These are phyloP conservation scores for Sonneratia caseolaris DNA, from an alignment of 345 rosid species.

Conservation along the genomic window DNA sequence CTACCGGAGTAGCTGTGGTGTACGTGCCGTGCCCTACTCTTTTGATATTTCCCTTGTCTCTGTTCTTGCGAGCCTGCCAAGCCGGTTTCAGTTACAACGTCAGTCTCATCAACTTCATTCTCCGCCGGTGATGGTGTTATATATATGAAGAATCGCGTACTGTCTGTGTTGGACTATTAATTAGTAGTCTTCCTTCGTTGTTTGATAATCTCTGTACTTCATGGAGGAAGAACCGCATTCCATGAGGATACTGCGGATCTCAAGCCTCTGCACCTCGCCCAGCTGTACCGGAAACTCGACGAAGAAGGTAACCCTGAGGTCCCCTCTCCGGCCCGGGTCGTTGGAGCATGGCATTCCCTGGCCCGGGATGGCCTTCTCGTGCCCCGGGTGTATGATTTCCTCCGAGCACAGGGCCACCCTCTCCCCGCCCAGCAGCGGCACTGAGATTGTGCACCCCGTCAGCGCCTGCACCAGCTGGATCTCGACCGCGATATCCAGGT, in stretches of 20 bases:
- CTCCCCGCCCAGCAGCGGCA: constrained; percentile 60
- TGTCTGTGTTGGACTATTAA: too few species aligned
- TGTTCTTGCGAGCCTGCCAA: not conserved
- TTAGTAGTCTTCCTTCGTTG: not conserved
- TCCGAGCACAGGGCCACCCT: constrained; percentile 38
- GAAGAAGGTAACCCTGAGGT: constrained; percentile 40
- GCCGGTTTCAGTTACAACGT: too few species aligned
- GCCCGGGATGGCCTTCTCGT: constrained; percentile 43
- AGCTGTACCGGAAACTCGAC: constrained; percentile 52
- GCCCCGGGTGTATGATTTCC: constrained; percentile 57
- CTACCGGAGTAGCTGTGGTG: too few species aligned
- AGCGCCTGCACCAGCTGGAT: constrained; percentile 72
- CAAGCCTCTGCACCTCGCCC: constrained; percentile 39
- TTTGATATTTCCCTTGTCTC: too few species aligned
- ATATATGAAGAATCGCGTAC: too few species aligned
- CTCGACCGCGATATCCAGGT: constrained; percentile 59
- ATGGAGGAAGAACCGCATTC: constrained; percentile 31
- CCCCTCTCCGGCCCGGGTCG: constrained; percentile 49
- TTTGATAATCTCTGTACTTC: not conserved
- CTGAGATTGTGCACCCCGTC: constrained; percentile 58
- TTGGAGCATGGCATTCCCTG: constrained; percentile 67
- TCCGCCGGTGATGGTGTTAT: too few species aligned
- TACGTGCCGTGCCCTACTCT: too few species aligned
- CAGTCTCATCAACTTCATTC: too few species aligned
- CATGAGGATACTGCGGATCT: constrained; percentile 38